Conservation (phyloP, 2,329 filamentous ascomycete species). For the Penicillium sclerotigenum region DNA sequence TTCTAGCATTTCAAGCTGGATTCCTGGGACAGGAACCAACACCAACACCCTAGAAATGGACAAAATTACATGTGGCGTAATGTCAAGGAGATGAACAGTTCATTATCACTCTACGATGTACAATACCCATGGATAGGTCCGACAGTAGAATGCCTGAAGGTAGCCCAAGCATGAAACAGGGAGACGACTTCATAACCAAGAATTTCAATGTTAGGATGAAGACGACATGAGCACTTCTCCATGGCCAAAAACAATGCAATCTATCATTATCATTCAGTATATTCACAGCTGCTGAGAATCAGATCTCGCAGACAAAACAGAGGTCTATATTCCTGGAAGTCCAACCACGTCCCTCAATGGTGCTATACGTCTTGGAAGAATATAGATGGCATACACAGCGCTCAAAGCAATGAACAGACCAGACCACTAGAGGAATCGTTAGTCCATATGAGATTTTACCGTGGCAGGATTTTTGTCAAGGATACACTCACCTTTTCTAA, state of each 20-base stretch:
- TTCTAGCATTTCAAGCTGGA: slow-evolving; percentile 35
- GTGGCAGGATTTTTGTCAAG: slow-evolving; percentile 8
- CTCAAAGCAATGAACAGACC: slow-evolving; percentile 49
- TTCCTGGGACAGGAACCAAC: slow-evolving; percentile 38
- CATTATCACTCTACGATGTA: not conserved
- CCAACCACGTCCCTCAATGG: slow-evolving; percentile 49
- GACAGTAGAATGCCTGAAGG: not conserved
- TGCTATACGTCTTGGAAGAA: slow-evolving; percentile 47
- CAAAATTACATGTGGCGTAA: not conserved
- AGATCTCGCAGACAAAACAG: not conserved
- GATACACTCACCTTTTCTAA: slow-evolving; percentile 74
- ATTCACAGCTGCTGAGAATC: slow-evolving; percentile 6
- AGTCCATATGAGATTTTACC: not conserved
- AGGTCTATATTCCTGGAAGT: slow-evolving; percentile 35
- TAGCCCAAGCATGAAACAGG: not conserved
- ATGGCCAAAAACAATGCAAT: slow-evolving; percentile 4
- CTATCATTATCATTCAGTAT: slow-evolving; percentile 10
- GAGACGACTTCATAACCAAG: not conserved
- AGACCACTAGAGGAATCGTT: slow-evolving; percentile 41
- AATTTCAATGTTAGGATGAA: not conserved
- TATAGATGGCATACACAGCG: slow-evolving; percentile 51
- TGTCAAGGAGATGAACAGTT: too few species aligned
- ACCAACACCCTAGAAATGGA: not conserved
- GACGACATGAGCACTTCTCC: not conserved
- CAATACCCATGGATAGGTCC: not conserved